Base-by-base conservation (phyloP, 768 basidiomycete genomes). In the Botryobasidium botryosum region DNA sequence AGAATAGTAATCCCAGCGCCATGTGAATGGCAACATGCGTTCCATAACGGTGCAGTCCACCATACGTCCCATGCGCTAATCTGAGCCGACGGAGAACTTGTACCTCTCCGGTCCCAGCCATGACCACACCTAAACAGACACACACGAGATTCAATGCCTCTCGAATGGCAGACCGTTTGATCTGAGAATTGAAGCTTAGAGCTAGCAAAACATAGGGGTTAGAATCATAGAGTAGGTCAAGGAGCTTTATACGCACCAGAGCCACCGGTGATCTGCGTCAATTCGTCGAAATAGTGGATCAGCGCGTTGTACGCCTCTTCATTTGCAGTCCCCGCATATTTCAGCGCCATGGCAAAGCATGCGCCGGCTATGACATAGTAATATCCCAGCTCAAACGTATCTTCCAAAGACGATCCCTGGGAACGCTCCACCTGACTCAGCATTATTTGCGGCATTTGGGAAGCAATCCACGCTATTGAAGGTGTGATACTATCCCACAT, bases 41-140 rank as follows among this genome's bases (percentile, higher is more conserved):
- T 1, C 90, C 90, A 54, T 91, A 97, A 51, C 79, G 75, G 66
- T 78, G 75, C 13, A 68, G 68, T 1, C 53, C 50, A 26, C 47
- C 35, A n/a, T 49, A 77, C 70, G 87, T 79, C 21, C 90, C 92
- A 55, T 87, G 96, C 6, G 83, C 77, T 58, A 85, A 81, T 17
- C 94, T 74, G 10, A 97, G 68, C 18, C 90, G 72, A 17, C 86
- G 74, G 15, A 97, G 66, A 52, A 84, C 86, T 45, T 79, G 81
- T 40, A 96, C 74, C 59, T 97, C 90, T 3, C 94, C 94, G 0
- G 90, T 92, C 7, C 94, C 94, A 2, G 92, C 88, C 86, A 97
- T 92, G 35, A 97, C 81, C 71, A 92, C 81, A 56, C 83, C 77
- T 26, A 94, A 63, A 1, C 90, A 69, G 28, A 94, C 69, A 0